Base-by-base conservation (phyloP, 495 filamentous ascomycete species). In the Parachaetomium inaequale region DNA sequence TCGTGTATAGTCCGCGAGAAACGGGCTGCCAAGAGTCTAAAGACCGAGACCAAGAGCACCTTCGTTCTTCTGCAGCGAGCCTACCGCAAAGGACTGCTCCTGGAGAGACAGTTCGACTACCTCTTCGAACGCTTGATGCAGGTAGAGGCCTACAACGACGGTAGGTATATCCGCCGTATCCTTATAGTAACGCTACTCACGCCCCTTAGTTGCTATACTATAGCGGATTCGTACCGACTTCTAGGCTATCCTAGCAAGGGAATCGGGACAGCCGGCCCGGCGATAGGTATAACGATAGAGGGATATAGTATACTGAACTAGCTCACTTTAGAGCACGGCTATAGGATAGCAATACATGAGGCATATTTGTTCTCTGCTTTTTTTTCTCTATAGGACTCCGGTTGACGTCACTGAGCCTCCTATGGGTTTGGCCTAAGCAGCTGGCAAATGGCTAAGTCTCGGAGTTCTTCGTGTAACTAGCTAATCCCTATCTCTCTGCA, bases 331-430 rank as follows among this genome's bases (percentile, higher is more conserved):
- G 50, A 45, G 38, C 21, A 62, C 49, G 34, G 51, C 59, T 55
- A 25, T 62, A 62, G 50, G 51, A 62, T 62, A 62, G 59, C 55
- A 49, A 55, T 55, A 55, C 34, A 47, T 31, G 47, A 52, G 52
- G 12, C 42, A 32, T 60, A 52, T 51, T 26, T 51, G 51, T 59
- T 8, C 15, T 19, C 25, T 19, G 42, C 17, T 34, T 42, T 55
- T 19, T 55, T 10, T 42, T 42, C 38, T 42, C 12, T 42, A 26
- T 15, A 12, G 3, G 45, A 47, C 19, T 47, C 45, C 21, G 21
- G 21, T 15, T 47, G 23, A 25, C 45, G 45, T 47, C 23, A 47
- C 45, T 15, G 45, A 47, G 45, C 45, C 45, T 47, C n/a, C 38
- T 42, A 3, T 42, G 2, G 14, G 28, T 3, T 50, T 50, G 46